Evolutionary conservation across 2,329 filamentous ascomycete genomes (phyloP).

Genomic region (Pseudodiploospora longispora): DNA sequence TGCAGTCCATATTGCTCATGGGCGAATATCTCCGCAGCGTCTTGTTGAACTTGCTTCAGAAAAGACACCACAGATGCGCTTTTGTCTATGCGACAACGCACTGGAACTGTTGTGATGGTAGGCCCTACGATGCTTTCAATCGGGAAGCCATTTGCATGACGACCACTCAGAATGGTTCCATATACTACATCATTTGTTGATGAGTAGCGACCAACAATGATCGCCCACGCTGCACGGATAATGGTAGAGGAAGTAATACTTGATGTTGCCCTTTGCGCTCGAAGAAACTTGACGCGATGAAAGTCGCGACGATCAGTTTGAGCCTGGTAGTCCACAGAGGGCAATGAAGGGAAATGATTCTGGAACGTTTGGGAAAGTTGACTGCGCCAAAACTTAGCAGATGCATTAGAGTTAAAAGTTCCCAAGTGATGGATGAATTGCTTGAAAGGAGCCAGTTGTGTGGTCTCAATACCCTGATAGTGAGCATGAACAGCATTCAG

Average conservation of each 20-base stretch:
- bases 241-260: constrained; percentile 2
- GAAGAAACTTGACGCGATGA: neutral
- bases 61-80: neutral
- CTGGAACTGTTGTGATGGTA: constrained; percentile 16
- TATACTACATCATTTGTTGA: neutral
- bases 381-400: neutral
- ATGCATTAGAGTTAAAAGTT: neutral
- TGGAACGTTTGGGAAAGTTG: neutral
- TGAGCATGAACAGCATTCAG: neutral
- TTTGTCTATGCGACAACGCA: constrained; percentile 12
- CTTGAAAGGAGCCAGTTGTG: neutral
- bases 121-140: constrained; percentile 12
- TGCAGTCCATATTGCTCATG: constrained; percentile 1
- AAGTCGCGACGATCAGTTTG: neutral
- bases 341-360: neutral
- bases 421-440: neutral
- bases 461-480: neutral
- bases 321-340: neutral
- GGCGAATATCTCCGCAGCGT: constrained; percentile 7
- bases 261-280: constrained; percentile 5
- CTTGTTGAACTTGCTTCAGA: constrained; percentile 13
- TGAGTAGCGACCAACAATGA: neutral
- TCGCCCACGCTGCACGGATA: constrained; percentile 7
- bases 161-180: neutral
- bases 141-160: neutral